Evolutionary conservation across 2,329 filamentous ascomycete genomes (phyloP).

Genomic region (Pseudocercospora musae): DNA sequence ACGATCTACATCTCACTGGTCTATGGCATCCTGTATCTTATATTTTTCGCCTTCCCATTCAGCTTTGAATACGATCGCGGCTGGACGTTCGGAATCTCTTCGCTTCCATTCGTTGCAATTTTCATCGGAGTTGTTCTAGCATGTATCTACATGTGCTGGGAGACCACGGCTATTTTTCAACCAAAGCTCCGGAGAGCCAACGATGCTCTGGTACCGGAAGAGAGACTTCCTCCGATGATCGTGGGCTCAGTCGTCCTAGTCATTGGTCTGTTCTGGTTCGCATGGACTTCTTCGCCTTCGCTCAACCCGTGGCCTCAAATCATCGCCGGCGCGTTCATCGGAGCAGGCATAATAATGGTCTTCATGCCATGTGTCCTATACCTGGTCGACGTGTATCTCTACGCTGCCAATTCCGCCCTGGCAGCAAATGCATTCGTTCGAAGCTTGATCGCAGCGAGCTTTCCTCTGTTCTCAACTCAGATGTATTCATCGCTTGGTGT

Average conservation of each 20-base stretch:
- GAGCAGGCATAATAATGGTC: conserved; percentile 43
- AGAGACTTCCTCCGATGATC: conserved; percentile 49
- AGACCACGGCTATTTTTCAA: conserved; percentile 20
- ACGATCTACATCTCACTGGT: conserved; percentile 43
- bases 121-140: conserved; percentile 41
- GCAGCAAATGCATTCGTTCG: conserved; percentile 39
- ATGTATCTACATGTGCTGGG: conserved; percentile 19
- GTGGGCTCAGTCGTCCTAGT: conserved; percentile 49
- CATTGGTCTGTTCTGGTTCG: conserved; percentile 55
- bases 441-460: conserved; percentile 34
- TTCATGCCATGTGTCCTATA: conserved; percentile 47
- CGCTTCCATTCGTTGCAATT: conserved; percentile 45
- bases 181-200: conserved; percentile 18
- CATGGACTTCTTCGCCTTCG: conserved; percentile 57
- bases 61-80: conserved; percentile 43
- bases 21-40: conserved; percentile 42
- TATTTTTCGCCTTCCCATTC: conserved; percentile 50
- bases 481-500: conserved; percentile 38
- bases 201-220: conserved; percentile 35
- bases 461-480: conserved; percentile 35
- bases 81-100: conserved; percentile 40
- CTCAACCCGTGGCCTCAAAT: conserved; percentile 45
- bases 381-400: conserved; percentile 45
- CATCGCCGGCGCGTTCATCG: conserved; percentile 42
- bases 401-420: conserved; percentile 34